Conservation (phyloP, 2,329 filamentous ascomycete genomes). For the Claviceps maximensis region DNA sequence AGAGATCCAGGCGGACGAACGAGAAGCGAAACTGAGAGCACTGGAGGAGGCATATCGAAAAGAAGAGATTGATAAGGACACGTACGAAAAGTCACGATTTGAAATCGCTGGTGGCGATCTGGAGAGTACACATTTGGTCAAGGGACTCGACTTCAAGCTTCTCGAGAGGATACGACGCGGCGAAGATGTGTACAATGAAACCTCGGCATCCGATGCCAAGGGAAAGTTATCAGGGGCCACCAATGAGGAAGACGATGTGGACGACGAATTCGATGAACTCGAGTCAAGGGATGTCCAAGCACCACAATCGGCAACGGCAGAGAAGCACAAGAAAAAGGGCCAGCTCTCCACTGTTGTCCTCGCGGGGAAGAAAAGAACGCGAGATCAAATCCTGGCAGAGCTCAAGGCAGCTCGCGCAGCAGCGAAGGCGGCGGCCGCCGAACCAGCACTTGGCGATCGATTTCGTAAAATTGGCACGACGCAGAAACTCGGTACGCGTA, state of each 20-base stretch:
- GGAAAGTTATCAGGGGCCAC: conserved; percentile 18
- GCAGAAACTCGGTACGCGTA: conserved; percentile 39
- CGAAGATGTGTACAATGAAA: conserved; percentile 48
- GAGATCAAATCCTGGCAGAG: conserved; percentile 55
- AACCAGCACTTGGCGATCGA: conserved; percentile 39
- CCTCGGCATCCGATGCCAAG: conserved; percentile 6
- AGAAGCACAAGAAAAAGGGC: conserved; percentile 40
- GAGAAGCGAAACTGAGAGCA: conserved; percentile 56
- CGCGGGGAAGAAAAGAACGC: conserved; percentile 46
- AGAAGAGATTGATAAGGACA: conserved; percentile 68
- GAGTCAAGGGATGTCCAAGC: conserved; percentile 41
- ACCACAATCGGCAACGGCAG: conserved; percentile 34
- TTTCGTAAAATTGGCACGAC: conserved; percentile 53
- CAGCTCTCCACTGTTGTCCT: conserved; percentile 43
- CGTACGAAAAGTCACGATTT: conserved; percentile 60
- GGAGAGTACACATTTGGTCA: conserved; percentile 72
- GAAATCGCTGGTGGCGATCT: conserved; percentile 77
- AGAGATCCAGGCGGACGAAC: conserved; percentile 37
- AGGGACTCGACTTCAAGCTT: conserved; percentile 79
- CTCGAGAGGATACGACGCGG: conserved; percentile 55
- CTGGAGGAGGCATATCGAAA: conserved; percentile 73
- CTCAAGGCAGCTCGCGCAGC: conserved; percentile 50
- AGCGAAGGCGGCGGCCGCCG: conserved; percentile 38
- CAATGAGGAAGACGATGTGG: conserved; percentile 29
- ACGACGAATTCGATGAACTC: conserved; percentile 52